Conservation (phyloP, 306 rosid species). For the Pueraria montana region DNA sequence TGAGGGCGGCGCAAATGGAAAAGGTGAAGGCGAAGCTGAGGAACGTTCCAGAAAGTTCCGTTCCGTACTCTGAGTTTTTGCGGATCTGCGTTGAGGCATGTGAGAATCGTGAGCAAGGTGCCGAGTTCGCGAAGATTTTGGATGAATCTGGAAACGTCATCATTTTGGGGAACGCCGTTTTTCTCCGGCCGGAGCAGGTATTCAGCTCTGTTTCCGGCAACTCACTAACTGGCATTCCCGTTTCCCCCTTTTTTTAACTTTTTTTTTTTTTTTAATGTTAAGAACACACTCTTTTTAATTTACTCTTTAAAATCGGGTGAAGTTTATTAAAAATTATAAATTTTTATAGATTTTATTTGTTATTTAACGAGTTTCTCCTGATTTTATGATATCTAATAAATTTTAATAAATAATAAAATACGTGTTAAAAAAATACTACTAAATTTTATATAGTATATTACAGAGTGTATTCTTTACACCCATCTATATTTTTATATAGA, state of each 20-base stretch:
- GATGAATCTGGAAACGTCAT: conserved; percentile 87
- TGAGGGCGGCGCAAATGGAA: conserved; percentile 67
- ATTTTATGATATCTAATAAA: too few species aligned
- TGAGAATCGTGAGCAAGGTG: conserved; percentile 65
- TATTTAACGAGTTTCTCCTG: too few species aligned
- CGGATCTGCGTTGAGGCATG: conserved; percentile 70
- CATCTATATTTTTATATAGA: too few species aligned
- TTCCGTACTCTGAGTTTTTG: conserved; percentile 65
- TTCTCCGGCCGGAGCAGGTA: conserved; percentile 91
- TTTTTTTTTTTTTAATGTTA: too few species aligned
- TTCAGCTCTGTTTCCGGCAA: not conserved
- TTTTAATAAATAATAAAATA: too few species aligned
- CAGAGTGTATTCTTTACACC: too few species aligned
- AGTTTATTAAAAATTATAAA: too few species aligned
- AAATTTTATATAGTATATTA: too few species aligned
- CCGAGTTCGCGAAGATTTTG: conserved; percentile 70
- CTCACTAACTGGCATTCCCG: not conserved
- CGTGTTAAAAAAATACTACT: too few species aligned
- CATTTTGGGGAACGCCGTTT: conserved; percentile 81
- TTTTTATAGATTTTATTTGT: too few species aligned
- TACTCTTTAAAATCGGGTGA: too few species aligned
- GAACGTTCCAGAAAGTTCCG: conserved; percentile 56
- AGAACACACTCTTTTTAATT: too few species aligned
- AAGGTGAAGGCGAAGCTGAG: conserved; percentile 72
- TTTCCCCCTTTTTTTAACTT: not conserved